phyloP scores from a whole-genome alignment of 1,284 basidiomycete species.

The Thecaphora frezii region DNA sequence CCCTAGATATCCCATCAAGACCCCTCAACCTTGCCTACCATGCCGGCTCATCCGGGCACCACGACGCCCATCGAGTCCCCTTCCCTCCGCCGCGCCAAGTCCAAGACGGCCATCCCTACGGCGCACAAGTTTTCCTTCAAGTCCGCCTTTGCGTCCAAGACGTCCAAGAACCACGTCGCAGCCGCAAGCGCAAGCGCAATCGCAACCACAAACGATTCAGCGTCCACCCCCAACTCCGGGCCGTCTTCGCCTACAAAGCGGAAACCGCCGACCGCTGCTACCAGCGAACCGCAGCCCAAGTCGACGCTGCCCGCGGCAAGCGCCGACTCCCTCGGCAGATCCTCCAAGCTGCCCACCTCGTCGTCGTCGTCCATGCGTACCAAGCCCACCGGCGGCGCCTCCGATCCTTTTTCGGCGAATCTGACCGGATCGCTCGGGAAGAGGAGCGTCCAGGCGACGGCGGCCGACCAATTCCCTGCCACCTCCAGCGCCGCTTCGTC shows the following conservation, averaged over 20 bases:
- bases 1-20: no score
- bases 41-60: no score
- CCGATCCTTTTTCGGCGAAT: no score
- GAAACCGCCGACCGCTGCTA: no score
- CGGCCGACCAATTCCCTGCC: neutral
- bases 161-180: constrained; percentile 10
- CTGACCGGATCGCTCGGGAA: constrained; percentile 24
- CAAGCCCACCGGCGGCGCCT: neutral
- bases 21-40: no score
- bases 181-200: no score
- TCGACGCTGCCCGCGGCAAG: neutral
- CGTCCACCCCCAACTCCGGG: no score
- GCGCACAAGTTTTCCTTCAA: constrained; percentile 33
- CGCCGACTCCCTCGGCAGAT: neutral
- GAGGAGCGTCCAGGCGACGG: constrained; percentile 6
- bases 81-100: neutral
- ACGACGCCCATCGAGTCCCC: neutral
- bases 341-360: constrained; percentile 3
- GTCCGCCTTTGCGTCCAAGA: constrained; percentile 20
- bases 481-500: no score
- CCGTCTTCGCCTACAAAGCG: no score
- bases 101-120: neutral
- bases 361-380: no score
- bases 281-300: neutral
- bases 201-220: no score